These are phyloP conservation scores for Tolypocladium guangdongense DNA, from an alignment of 2,329 filamentous ascomycete genomes.

Conservation along the genomic window DNA sequence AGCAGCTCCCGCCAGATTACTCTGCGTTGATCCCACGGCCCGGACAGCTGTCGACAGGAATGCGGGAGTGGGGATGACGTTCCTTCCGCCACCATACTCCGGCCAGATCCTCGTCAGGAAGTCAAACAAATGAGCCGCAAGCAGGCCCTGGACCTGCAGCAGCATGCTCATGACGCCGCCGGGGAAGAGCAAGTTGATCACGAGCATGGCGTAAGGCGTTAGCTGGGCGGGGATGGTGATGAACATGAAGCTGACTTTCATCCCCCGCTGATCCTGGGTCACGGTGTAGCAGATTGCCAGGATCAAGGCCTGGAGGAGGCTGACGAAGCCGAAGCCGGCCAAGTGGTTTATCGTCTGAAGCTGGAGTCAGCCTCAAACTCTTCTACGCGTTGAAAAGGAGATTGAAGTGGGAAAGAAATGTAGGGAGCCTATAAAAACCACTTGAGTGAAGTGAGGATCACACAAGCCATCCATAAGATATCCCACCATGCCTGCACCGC, in stretches of 20 bases:
- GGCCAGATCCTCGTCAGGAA: constrained; percentile 85
- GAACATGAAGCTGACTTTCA: constrained; percentile 68
- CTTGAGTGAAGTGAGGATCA: constrained; percentile 46
- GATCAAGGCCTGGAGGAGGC: constrained; percentile 55
- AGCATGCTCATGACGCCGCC: constrained; percentile 45
- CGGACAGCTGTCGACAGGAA: constrained; percentile 60
- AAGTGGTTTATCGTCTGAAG: constrained; percentile 20
- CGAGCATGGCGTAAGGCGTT: constrained; percentile 70
- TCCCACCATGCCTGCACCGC: constrained; percentile 68
- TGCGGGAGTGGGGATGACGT: constrained; percentile 62
- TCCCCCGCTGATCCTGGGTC: constrained; percentile 72
- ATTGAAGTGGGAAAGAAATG: constrained; percentile 27
- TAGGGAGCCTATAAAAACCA: constrained; percentile 51
- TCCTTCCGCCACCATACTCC: constrained; percentile 73
- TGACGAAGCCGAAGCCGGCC: constrained; percentile 18
- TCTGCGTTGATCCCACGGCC: constrained; percentile 16
- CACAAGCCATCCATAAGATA: constrained; percentile 59
- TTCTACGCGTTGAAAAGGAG: constrained; percentile 5
- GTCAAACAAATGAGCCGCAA: constrained; percentile 83
- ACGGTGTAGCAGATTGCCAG: constrained; percentile 76
- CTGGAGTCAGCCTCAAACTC: constrained; percentile 8
- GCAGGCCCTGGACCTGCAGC: constrained; percentile 62
- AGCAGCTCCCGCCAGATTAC: constrained; percentile 41
- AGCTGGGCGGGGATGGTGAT: constrained; percentile 73
- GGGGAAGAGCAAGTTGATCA: constrained; percentile 57